Conservation (phyloP, 441 rosid species). For the Adansonia rubrostipa region DNA sequence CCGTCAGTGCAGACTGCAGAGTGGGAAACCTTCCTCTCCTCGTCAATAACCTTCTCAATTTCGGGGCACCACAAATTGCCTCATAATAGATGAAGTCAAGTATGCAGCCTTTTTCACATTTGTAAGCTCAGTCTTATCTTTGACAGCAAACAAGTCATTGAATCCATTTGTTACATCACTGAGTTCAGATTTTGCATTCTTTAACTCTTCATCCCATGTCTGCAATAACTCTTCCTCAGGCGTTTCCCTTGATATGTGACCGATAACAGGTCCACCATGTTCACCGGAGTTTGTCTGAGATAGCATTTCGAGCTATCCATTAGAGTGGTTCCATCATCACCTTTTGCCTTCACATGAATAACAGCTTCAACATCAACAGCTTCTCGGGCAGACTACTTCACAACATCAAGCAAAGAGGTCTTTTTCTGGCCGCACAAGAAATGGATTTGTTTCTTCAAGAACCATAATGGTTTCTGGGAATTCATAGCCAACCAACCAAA, state of each 20-base stretch:
- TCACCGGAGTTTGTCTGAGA: constrained; percentile 45
- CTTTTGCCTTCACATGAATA: constrained; percentile 68
- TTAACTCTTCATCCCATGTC: constrained; percentile 66
- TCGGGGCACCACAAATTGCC: constrained; percentile 76
- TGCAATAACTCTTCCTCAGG: constrained; percentile 86
- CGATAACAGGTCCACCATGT: constrained; percentile 53
- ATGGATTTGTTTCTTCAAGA: constrained; percentile 73
- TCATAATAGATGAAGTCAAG: constrained; percentile 68
- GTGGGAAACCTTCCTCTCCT: constrained; percentile 80
- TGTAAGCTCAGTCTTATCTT: constrained; percentile 63
- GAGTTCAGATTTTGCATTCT: constrained; percentile 53
- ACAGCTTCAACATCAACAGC: constrained; percentile 61
- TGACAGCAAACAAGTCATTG: constrained; percentile 72
- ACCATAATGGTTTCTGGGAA: constrained; percentile 93
- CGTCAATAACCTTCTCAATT: constrained; percentile 83
- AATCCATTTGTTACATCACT: constrained; percentile 67
- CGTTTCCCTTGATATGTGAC: constrained; percentile 70
- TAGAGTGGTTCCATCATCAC: constrained; percentile 58
- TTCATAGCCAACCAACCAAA: constrained; percentile 90
- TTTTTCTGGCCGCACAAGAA: constrained; percentile 74
- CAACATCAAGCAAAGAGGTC: constrained; percentile 66
- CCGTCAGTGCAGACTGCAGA: constrained; percentile 81
- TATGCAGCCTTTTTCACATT: constrained; percentile 79
- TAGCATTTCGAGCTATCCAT: constrained; percentile 62
- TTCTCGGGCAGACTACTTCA: constrained; percentile 58